phyloP scores from a whole-genome alignment of 306 rosid genomes.

The Quercus mongolica region DNA sequence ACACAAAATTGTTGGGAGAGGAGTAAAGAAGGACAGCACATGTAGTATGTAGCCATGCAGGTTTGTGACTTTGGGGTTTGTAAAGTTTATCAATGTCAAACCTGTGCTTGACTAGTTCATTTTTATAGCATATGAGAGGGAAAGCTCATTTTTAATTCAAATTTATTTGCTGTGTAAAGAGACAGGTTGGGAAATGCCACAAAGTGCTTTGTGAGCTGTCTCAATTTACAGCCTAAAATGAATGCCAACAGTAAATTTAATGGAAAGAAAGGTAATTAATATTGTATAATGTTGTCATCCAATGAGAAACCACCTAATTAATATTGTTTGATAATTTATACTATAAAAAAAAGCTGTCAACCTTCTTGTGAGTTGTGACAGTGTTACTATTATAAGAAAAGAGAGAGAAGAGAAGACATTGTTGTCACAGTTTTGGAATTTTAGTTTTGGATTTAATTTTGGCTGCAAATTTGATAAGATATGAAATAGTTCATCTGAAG shows the following conservation, averaged over 20 bases:
- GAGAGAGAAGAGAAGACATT: no score
- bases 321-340: neutral
- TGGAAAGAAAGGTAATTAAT: neutral
- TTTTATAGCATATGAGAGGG: neutral
- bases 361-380: no score
- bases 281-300: neutral
- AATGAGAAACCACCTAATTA: neutral
- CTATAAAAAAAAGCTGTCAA: no score
- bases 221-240: neutral
- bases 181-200: constrained; percentile 18
- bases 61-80: neutral
- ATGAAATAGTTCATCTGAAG: no score
- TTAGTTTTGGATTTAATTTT: no score
- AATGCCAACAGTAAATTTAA: neutral
- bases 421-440: no score
- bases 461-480: no score
- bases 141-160: neutral
- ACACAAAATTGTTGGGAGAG: constrained; percentile 30
- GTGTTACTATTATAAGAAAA: no score
- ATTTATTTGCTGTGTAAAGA: neutral
- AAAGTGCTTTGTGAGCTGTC: constrained; percentile 27
- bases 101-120: constrained; percentile 15
- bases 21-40: constrained; percentile 32
- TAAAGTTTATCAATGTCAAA: constrained; percentile 11
- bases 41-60: neutral